Base-by-base conservation (phyloP, 2,329 filamentous ascomycete species). In the Xylariaceae sp. region DNA sequence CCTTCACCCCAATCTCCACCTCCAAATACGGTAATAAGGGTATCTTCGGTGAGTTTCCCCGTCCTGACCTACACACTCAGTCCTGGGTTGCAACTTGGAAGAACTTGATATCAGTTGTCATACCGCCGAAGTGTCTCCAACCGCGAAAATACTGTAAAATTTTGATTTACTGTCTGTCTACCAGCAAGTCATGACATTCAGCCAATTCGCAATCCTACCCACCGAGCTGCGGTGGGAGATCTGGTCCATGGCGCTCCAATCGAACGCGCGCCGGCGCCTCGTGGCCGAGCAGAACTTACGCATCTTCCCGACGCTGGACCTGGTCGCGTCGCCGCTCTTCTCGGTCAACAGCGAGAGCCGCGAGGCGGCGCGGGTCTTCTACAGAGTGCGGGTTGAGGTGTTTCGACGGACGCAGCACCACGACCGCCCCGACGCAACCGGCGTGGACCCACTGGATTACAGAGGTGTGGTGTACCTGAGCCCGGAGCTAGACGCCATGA, bases 211-310 rank as follows among this genome's bases (percentile, higher is more conserved):
- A 28, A 28, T 28, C 14, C 17, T 58, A n/a, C 53, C 55, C 2
- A 10, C 55, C 4, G 55, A 58, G 17, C 53, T 58, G n/a, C 53
- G 55, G n/a, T 14, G 51, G 11, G 50, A 51, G n/a, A 51, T 53
- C 45, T 58, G 53, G 53, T 16, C 7, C 6, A 40, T 50, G 33
- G 56, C 56, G 17, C 31, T 54, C 43, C 48, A 31, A 28, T 38
- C 48, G 2, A 39, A 28, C 5, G 56, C 43, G 31, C 56, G 46
- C 11, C 50, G 22, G 42, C 47, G 55, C 11, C 53, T 54, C 28
- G 54, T 58, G n/a, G 34, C 53, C 12, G 53, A 56, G 45, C 53
- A 56, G 45, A 51, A 49, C 44, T 34, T 42, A 2, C 45, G 53
- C 31, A 45, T 56, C 33, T 56, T 49, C 34, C 50, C 53, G 16